Conservation (phyloP, 495 filamentous ascomycete genomes). For the Chaetomium fimeti region DNA sequence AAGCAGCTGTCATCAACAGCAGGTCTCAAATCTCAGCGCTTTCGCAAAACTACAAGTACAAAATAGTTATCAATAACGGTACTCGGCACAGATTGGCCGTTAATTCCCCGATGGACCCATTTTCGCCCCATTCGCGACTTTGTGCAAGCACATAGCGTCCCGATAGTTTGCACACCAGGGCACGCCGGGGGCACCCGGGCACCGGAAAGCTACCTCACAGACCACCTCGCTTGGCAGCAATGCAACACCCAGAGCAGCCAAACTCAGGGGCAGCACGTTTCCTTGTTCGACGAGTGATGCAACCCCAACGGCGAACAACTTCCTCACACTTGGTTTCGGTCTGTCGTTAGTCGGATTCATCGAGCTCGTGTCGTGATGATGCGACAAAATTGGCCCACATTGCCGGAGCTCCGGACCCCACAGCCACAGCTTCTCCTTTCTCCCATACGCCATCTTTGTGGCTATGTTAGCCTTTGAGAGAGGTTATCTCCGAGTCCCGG, state of each 20-base stretch:
- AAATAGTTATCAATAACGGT: neutral
- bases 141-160: neutral
- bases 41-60: neutral
- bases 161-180: neutral
- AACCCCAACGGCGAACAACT: neutral
- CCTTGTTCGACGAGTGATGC: slow-evolving; percentile 19
- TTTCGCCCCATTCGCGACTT: too few species aligned
- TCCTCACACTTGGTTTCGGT: slow-evolving; percentile 19
- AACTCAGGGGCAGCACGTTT: slow-evolving; percentile 15
- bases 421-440: neutral
- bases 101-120: slow-evolving; percentile 6
- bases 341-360: slow-evolving; percentile 10
- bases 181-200: slow-evolving; percentile 7
- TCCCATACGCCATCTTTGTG: neutral
- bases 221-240: slow-evolving; percentile 14
- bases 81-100: neutral
- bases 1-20: neutral
- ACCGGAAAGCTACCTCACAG: slow-evolving; percentile 2
- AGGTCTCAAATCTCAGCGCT: neutral
- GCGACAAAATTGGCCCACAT: slow-evolving; percentile 5
- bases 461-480: neutral
- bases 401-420: neutral
- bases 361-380: slow-evolving; percentile 19
- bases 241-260: slow-evolving; percentile 14
- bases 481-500: neutral